These are phyloP conservation scores for Henckelia pumila DNA, from an alignment of 257 asterid genomes.

Conservation along the genomic window DNA sequence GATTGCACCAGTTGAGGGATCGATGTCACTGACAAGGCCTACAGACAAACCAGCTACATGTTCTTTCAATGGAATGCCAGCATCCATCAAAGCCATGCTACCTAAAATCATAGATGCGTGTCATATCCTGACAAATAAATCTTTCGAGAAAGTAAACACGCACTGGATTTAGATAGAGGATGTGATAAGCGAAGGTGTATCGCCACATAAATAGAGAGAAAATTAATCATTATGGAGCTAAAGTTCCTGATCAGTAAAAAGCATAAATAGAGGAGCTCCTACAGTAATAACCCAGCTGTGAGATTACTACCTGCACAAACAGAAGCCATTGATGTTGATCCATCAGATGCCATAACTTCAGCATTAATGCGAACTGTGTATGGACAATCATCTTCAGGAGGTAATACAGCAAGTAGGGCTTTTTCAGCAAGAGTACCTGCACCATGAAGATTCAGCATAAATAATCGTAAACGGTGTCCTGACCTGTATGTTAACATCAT, in stretches of 20 bases:
- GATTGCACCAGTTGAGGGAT: conserved; percentile 83
- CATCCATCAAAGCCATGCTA: conserved; percentile 99
- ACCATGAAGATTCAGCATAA: conserved; percentile 27
- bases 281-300: conserved; percentile 3
- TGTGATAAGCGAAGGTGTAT: not conserved
- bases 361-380: conserved; percentile 89
- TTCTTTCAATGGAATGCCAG: conserved; percentile 84
- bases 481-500: not conserved
- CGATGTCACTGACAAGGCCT: conserved; percentile 83
- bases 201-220: conserved; percentile 8
- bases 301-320: conserved; percentile 85
- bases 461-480: conserved; percentile 5
- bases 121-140: conserved; percentile 18
- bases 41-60: conserved; percentile 93
- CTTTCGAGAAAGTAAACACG: conserved; percentile 16
- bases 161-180: conserved; percentile 9
- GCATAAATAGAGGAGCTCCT: conserved; percentile 10
- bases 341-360: conserved; percentile 99
- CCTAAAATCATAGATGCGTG: conserved; percentile 44
- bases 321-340: conserved; percentile 99
- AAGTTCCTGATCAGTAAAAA: conserved; percentile 14
- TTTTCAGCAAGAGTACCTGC: conserved; percentile 98
- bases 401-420: conserved; percentile 82
- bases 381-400: conserved; percentile 81
- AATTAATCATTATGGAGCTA: conserved; percentile 13